Evolutionary conservation across 176 grass and related monocot species (phyloP), one percentile per base, ranked within the genome.

Genomic region (Oryza punctata): DNA sequence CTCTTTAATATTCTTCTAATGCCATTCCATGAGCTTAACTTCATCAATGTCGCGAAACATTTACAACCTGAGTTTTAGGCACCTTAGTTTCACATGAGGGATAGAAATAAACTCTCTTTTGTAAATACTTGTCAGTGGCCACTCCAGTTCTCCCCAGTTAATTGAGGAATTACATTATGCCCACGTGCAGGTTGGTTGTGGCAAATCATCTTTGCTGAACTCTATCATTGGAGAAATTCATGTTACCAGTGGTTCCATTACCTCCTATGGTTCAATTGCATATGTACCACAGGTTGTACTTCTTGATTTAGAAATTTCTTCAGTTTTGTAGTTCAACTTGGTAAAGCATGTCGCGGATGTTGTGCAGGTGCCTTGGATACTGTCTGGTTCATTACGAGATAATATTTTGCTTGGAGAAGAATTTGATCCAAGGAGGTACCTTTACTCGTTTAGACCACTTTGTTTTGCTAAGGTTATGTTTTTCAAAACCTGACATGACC

Each of bases 401-500:
- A 98, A 98, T 84, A 91, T 98, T 91, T 91, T 98, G 85, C 78
- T 98, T 82, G 95, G 92, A 78, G 89, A 91, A 79, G 82, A 92
- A 78, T 93, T 91, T 72, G 84, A 98, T 67, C 21, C 89, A 77
- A 84, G 25, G 84, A 95, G 95, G 95, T 95, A 64, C 2, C 12
- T 84, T 88, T 44, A 27, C 19, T 63, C 26, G 41, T 61, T 71
- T 70, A 63, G 76, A 68, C 25, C 21, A 70, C 46, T 78, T 78
- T 50, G 15, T 43, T 85, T 32, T 75, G 14, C 46, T 44, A 64
- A 63, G 2, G 29, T 15, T 65, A 23, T 67, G 13, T 27, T 60
- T 69, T 41, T 5, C 28, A 61, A 70, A 76, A 29, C 12, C 37
- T 82, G 32, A 89, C 77, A 28, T 19, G 26, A 28, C 24, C 60